Evolutionary conservation across 192 early-diverging fungal genomes (phyloP).

Genomic region (Linnemannia elongata): DNA sequence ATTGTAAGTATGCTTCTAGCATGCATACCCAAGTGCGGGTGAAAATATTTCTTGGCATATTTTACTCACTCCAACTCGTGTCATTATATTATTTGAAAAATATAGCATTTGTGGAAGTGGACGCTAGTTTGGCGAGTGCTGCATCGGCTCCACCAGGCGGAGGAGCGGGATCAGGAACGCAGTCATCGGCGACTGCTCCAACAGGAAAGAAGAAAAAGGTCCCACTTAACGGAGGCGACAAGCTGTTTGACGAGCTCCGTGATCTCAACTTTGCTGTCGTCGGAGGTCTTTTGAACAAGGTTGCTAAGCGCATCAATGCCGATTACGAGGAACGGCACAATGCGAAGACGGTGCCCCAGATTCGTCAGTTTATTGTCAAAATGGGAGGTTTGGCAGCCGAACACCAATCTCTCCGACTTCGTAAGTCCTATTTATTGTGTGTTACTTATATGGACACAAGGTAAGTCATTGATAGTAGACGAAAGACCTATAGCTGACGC

Average conservation of each 20-base stretch:
- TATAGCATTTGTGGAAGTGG: constrained; percentile 82
- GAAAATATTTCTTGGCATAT: background rate
- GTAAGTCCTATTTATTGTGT: constrained; percentile 61
- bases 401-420: constrained; percentile 85
- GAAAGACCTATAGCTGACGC: constrained; percentile 11
- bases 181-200: constrained; percentile 22
- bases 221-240: constrained; percentile 84
- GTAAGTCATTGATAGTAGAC: background rate
- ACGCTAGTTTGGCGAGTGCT: constrained; percentile 70
- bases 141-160: constrained; percentile 43
- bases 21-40: background rate
- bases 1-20: constrained; percentile 61
- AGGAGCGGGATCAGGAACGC: constrained; percentile 21
- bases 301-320: constrained; percentile 87
- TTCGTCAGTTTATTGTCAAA: constrained; percentile 93
- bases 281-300: constrained; percentile 82
- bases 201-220: constrained; percentile 78
- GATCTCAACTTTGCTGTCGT: constrained; percentile 95
- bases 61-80: background rate
- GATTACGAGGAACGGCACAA: constrained; percentile 92
- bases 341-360: constrained; percentile 91
- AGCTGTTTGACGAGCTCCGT: constrained; percentile 84
- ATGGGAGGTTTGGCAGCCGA: constrained; percentile 87
- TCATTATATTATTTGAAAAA: background rate
- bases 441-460: background rate